A percentile compares a stretch with the other conserved stretches of the same genome.
phyloP scores from a whole-genome alignment of 1,284 basidiomycete species.

The Sporisorium iseilematis-ciliati region DNA sequence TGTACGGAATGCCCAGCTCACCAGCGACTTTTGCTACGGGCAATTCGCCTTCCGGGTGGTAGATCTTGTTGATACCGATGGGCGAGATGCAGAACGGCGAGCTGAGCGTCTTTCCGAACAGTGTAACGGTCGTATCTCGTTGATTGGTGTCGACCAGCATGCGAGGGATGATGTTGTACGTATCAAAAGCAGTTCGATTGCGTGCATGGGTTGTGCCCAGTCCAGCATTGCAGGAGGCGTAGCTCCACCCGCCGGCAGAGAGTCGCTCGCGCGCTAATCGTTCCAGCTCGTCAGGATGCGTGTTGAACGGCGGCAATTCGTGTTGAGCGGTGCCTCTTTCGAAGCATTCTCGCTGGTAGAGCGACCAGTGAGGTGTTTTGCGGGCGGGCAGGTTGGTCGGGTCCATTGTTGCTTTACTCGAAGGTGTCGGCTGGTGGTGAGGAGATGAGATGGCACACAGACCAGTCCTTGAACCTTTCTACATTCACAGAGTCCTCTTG shows the following conservation, averaged over 20 bases:
- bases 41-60: conserved; percentile 78
- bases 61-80: conserved; percentile 80
- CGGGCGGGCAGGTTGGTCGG: conserved; percentile 74
- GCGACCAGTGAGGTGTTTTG: conserved; percentile 75
- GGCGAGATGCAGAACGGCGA: conserved; percentile 80
- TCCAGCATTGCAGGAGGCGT: conserved; percentile 75
- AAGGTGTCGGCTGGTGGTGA: not conserved
- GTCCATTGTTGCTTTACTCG: conserved; percentile 69
- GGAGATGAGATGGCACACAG: not conserved
- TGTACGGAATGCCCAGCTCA: conserved; percentile 77
- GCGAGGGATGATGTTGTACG: conserved; percentile 75
- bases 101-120: conserved; percentile 78
- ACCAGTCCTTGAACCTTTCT: not conserved
- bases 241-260: conserved; percentile 74
- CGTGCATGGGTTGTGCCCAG: conserved; percentile 75
- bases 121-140: conserved; percentile 75
- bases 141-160: conserved; percentile 80
- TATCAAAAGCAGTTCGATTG: conserved; percentile 71
- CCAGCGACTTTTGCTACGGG: conserved; percentile 78
- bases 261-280: conserved; percentile 74
- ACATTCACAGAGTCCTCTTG: not conserved
- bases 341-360: conserved; percentile 75
- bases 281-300: conserved; percentile 74
- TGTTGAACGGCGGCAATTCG: conserved; percentile 41
- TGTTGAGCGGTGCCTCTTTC: conserved; percentile 54